phyloP scores from a whole-genome alignment of 2,329 filamentous ascomycete genomes.

The Incumbomyces lentus region DNA sequence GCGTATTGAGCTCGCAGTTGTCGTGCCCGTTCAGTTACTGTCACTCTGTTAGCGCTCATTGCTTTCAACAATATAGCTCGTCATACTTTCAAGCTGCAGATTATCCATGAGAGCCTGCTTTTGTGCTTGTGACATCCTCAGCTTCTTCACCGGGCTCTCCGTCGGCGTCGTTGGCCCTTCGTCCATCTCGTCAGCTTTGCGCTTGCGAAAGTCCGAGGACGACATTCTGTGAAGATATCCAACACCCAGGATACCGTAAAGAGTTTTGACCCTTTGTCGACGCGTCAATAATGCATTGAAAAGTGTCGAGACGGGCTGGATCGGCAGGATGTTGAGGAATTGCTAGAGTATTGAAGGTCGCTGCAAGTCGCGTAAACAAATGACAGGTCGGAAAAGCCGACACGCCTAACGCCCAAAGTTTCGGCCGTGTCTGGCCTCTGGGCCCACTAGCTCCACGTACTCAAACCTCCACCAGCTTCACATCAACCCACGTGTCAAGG shows the following conservation, averaged over 20 bases:
- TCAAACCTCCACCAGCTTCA: too few species aligned
- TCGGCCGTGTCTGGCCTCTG: not conserved
- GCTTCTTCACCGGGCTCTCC: slow-evolving; percentile 52
- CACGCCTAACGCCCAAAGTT: not conserved
- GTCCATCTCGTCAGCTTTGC: slow-evolving; percentile 31
- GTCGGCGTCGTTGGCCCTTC: slow-evolving; percentile 34
- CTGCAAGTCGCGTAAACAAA: slow-evolving; percentile 6
- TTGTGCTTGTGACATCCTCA: slow-evolving; percentile 55
- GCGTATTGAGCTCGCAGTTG: slow-evolving; percentile 83
- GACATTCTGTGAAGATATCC: too few species aligned
- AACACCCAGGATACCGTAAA: too few species aligned
- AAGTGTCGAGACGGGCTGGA: not conserved
- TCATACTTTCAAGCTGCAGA: slow-evolving; percentile 73
- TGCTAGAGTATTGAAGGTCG: not conserved
- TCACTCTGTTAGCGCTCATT: not conserved
- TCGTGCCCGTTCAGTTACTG: slow-evolving; percentile 78
- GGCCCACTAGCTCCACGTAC: too few species aligned
- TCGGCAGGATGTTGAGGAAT: not conserved
- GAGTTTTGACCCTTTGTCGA: not conserved
- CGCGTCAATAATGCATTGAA: not conserved
- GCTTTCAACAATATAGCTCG: not conserved
- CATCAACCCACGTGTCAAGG: too few species aligned
- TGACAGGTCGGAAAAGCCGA: not conserved
- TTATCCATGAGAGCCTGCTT: slow-evolving; percentile 86
- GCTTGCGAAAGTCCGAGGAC: slow-evolving; percentile 21